phyloP scores from a whole-genome alignment of 257 asterid species.

The Gentiana macrophylla region DNA sequence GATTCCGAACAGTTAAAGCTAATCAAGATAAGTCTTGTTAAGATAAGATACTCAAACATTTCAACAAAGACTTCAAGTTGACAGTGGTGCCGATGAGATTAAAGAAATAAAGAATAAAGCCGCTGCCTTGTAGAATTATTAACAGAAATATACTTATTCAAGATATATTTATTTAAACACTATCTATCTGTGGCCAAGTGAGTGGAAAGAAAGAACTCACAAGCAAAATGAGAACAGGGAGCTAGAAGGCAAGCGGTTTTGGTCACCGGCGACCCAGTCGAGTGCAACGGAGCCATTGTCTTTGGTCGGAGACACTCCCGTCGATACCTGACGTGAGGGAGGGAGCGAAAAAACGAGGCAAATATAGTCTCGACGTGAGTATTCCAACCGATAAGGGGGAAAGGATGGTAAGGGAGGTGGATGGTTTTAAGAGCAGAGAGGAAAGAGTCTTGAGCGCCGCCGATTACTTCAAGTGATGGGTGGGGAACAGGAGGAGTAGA shows the following conservation, averaged over 20 bases:
- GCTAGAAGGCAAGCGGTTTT: conserved; percentile 34
- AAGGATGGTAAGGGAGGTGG: conserved; percentile 46
- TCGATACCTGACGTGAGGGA: conserved; percentile 57
- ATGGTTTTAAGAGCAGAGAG: conserved; percentile 54
- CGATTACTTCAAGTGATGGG: conserved; percentile 63
- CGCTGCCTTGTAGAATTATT: too few species aligned
- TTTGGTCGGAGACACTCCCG: conserved; percentile 82
- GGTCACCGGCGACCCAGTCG: conserved; percentile 78
- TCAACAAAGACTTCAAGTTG: too few species aligned
- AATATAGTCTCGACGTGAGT: conserved; percentile 80
- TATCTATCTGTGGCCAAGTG: not conserved
- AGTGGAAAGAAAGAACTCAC: conserved; percentile 25
- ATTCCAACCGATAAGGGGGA: conserved; percentile 54
- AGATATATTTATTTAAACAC: too few species aligned
- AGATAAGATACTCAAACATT: too few species aligned
- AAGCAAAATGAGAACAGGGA: conserved; percentile 81
- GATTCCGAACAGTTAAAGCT: too few species aligned
- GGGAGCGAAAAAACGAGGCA: conserved; percentile 70
- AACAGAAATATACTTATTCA: too few species aligned
- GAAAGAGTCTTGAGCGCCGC: conserved; percentile 60
- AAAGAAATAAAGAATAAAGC: too few species aligned
- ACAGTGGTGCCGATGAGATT: too few species aligned
- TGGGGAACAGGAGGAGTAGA: conserved; percentile 20
- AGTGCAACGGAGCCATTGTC: conserved; percentile 77
- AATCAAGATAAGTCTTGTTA: too few species aligned